Evolutionary conservation across 768 basidiomycete species (phyloP), one percentile per base, ranked within the genome.

Genomic region (Amanita rubescens): DNA sequence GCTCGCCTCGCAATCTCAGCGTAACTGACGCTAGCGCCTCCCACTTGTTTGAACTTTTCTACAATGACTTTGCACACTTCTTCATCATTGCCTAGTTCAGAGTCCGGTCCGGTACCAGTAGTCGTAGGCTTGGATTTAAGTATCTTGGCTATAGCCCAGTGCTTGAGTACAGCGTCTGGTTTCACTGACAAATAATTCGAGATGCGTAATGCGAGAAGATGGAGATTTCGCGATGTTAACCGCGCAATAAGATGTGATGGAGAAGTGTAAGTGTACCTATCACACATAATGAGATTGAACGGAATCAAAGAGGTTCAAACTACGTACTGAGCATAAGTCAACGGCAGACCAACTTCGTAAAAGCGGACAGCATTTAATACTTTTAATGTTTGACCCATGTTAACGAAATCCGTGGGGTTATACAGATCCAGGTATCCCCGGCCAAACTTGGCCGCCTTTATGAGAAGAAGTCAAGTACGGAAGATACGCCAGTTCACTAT

Each of bases 141-240:
- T 54, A 99, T 96, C 68, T 96, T 95, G 1, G 91, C 87, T 55
- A 84, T 85, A 1, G 96, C 96, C 96, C 96, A 99, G 63, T 98
- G 95, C 58, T 85, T 90, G 38, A 99, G 72, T 0, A 98, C 93
- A 0, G 81, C 78, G 58, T 94, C 88, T 0, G 93, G 87, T 49
- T 89, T 87, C 42, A 98, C 74, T 14, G 80, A 78, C 27, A 98
- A 78, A 69, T 84, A 93, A 1, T 81, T 76, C 2, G 94, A 94
- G 57, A 98, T 85, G 22, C 94, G 84, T 15, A 98, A 81, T 7
- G 95, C 93, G 42, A 98, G 84, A 1, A 97, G 80, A 63, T 99
- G 94, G 56, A 93, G 75, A 57, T 91, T 91, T 12, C 94, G 84
- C 0, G 91, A 78, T 6, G 91, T 89, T 19, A 99, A 75, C 5